These are phyloP conservation scores for Polytrichum formosum DNA, from an alignment of 225 moss, liverwort and hornwort genomes.

Conservation along the genomic window DNA sequence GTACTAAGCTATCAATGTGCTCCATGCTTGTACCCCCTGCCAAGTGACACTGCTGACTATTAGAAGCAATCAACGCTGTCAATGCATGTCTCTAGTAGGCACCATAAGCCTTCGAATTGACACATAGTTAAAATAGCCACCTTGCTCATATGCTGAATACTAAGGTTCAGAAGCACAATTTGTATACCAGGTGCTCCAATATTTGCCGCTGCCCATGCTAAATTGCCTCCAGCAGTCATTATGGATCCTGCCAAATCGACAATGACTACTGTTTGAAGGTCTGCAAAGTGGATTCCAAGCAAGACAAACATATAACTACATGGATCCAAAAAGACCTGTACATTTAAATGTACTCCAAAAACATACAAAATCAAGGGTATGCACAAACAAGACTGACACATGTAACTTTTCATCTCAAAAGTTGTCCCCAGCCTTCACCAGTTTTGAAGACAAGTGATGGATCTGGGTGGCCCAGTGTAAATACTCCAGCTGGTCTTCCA, in stretches of 20 bases:
- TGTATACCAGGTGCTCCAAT: slow-evolving; percentile 48
- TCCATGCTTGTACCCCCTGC: slow-evolving; percentile 52
- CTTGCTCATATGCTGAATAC: too few species aligned
- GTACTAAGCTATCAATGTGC: slow-evolving; percentile 53
- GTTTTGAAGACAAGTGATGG: slow-evolving; percentile 82
- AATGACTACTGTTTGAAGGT: background rate
- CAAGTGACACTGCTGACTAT: slow-evolving; percentile 1
- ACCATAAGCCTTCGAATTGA: too few species aligned
- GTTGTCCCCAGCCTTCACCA: slow-evolving; percentile 31
- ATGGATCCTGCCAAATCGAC: slow-evolving; percentile 64
- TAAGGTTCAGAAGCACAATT: background rate
- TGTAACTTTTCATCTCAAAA: background rate
- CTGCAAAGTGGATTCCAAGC: too few species aligned
- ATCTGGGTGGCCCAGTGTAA: slow-evolving; percentile 80
- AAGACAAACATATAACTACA: too few species aligned
- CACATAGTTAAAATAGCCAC: too few species aligned
- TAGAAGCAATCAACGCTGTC: too few species aligned
- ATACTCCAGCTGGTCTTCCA: slow-evolving; percentile 60
- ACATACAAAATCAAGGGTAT: too few species aligned
- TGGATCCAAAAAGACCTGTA: too few species aligned
- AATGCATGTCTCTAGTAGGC: too few species aligned
- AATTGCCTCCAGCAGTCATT: slow-evolving; percentile 83
- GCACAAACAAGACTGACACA: background rate
- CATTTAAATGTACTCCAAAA: too few species aligned
- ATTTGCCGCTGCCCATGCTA: slow-evolving; percentile 83